Conservation (phyloP, 306 rosid genomes). For the Pterocarpus macrocarpus region DNA sequence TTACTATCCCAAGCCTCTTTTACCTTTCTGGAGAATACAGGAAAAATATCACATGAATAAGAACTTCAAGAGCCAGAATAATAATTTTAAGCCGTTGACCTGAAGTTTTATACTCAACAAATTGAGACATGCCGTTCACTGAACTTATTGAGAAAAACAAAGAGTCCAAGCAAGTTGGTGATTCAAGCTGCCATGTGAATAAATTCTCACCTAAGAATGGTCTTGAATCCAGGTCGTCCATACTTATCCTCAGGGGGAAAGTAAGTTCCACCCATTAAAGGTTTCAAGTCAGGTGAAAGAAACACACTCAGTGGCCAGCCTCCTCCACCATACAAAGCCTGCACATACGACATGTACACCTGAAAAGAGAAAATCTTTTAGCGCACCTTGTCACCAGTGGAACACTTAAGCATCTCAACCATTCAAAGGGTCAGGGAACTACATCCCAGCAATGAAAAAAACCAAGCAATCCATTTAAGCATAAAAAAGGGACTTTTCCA, state of each 20-base stretch:
- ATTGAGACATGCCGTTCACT: neutral
- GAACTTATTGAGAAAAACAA: conserved; percentile 11
- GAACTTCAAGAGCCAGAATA: conserved; percentile 32
- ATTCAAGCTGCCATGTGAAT: conserved; percentile 39
- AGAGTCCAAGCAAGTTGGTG: conserved; percentile 20
- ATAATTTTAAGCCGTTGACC: conserved; percentile 21
- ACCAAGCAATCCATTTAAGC: neutral
- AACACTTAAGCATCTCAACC: conserved; percentile 29
- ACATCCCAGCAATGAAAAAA: conserved; percentile 11
- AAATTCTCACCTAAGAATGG: conserved; percentile 79
- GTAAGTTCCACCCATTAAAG: conserved; percentile 98
- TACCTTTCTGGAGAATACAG: conserved; percentile 74
- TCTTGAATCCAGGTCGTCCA: conserved; percentile 91
- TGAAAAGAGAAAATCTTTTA: conserved; percentile 46
- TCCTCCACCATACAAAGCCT: conserved; percentile 96
- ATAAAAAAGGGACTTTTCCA: neutral
- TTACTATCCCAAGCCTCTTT: conserved; percentile 85
- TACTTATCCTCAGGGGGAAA: conserved; percentile 91
- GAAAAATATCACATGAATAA: conserved; percentile 25
- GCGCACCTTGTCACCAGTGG: conserved; percentile 30
- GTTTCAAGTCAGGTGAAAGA: conserved; percentile 94
- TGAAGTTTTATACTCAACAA: conserved; percentile 29
- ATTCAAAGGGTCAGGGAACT: conserved; percentile 28
- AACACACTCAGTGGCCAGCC: conserved; percentile 97
- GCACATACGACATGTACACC: conserved; percentile 99